Evolutionary conservation across 495 filamentous ascomycete species (phyloP), one percentile per base, ranked within the genome.

Genomic region (Penicillium angulare): DNA sequence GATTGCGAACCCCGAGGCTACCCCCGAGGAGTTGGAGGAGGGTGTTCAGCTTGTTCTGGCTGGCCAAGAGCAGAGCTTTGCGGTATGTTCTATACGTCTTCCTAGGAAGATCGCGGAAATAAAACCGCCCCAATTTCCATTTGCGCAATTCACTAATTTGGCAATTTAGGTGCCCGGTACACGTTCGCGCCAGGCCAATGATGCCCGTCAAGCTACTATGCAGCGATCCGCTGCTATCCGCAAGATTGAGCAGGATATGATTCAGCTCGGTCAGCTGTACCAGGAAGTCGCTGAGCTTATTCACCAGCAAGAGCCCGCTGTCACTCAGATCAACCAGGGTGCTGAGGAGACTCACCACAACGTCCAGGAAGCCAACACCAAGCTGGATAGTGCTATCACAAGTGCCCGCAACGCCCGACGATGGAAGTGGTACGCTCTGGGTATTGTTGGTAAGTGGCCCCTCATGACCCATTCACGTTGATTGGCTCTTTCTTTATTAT

Each of bases 381-480:
- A 97, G 71, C 82, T 97, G 31, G 82, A 75, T 36, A 76, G 77
- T 15, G 95, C 92, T 13, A 85, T 95, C 40, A 73, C 74, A 26
- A 95, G 87, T 53, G 92, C 95, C n/a, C 73, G 84, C 59, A 79
- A 80, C 43, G 84, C 86, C 29, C 81, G 89, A 53, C 88, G 84
- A 74, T 97, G 95, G 90, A 98, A 97, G 88, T 98, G 93, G 93
- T 92, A 89, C 63, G 96, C 91, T 71, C 68, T 97, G 63, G 80
- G 86, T 59, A 88, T 97, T 56, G 63, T 79, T 54, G 74, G 88
- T 92, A 83, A 73, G 87, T 89, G 39, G 46, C 38, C 52, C 52
- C 16, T 5, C 39, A 8, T 49, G 31, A 16, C 35, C 31, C 13
- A 5, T 41, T 20, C 17, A 12, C 34, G 13, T 23, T 15, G 10